These are phyloP conservation scores for Yarrowia porcina DNA, from an alignment of 805 yeast species.

Conservation along the genomic window DNA sequence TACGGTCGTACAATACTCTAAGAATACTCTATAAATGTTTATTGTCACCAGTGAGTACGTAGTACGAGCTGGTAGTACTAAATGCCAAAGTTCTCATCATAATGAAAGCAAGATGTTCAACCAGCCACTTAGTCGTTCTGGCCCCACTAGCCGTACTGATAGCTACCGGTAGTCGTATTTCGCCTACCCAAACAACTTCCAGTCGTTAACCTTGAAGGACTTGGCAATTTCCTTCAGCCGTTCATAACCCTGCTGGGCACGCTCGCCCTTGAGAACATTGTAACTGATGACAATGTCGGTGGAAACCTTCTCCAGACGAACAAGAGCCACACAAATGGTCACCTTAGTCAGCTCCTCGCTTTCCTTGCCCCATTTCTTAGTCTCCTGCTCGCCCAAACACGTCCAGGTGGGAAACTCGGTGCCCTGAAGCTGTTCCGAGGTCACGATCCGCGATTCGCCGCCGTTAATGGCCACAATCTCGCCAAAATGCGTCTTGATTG, in stretches of 20 bases:
- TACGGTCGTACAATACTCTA: background rate
- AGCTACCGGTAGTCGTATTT: too few species aligned
- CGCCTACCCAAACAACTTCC: conserved; percentile 16
- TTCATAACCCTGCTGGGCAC: background rate
- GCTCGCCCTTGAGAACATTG: conserved; percentile 41
- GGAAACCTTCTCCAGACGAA: conserved; percentile 49
- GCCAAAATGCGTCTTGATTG: conserved; percentile 33
- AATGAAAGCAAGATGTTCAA: too few species aligned
- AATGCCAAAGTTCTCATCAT: too few species aligned
- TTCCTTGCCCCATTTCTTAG: conserved; percentile 23
- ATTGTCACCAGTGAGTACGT: too few species aligned
- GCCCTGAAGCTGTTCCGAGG: conserved; percentile 35
- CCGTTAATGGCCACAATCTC: conserved; percentile 35
- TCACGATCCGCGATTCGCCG: conserved; percentile 6
- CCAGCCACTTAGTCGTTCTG: too few species aligned
- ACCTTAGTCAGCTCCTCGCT: conserved; percentile 39
- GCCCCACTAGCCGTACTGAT: too few species aligned
- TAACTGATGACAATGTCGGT: conserved; percentile 63
- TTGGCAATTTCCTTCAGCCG: conserved; percentile 11
- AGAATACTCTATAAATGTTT: background rate
- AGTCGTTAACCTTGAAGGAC: conserved; percentile 23
- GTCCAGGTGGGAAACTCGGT: conserved; percentile 48
- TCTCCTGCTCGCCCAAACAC: conserved; percentile 47
- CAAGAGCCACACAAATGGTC: conserved; percentile 53
- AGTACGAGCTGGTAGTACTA: too few species aligned